Percentiles rank a stretch among this genome's conserved stretches.
phyloP scores from a whole-genome alignment of 164 flowering plant genomes.

The Aristolochia contorta region DNA sequence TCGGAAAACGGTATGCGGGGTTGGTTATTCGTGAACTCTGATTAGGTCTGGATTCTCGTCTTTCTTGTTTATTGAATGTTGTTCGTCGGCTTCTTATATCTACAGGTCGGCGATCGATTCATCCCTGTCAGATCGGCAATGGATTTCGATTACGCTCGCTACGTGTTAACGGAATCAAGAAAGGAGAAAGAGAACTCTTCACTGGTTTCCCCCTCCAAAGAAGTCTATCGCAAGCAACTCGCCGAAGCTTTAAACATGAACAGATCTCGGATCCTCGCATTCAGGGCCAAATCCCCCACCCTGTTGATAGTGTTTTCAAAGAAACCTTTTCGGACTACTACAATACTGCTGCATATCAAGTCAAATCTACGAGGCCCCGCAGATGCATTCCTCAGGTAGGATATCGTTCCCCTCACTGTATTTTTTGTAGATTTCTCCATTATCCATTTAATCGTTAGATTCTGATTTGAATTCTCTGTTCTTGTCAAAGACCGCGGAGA shows the following conservation, averaged over 20 bases:
- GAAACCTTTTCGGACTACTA: constrained; percentile 12
- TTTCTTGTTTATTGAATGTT: no score
- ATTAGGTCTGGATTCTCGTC: no score
- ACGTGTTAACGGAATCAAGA: constrained; percentile 29
- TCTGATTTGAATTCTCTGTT: background rate
- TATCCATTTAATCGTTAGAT: no score
- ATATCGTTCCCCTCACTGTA: background rate
- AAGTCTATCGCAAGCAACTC: constrained; percentile 38
- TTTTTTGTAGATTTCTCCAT: background rate
- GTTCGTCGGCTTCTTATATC: background rate
- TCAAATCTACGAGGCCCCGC: constrained; percentile 26
- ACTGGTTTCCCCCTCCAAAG: constrained; percentile 28
- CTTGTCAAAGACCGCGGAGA: constrained; percentile 41
- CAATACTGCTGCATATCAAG: constrained; percentile 7
- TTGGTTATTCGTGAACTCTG: no score
- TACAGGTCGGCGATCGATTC: constrained; percentile 39
- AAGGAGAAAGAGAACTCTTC: constrained; percentile 40
- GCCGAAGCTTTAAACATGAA: constrained; percentile 36
- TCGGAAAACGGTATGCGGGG: constrained; percentile 28
- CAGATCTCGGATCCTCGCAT: constrained; percentile 44
- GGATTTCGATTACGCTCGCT: constrained; percentile 42
- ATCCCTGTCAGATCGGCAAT: constrained; percentile 50
- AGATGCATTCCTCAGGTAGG: constrained; percentile 46
- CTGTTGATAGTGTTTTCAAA: constrained; percentile 16
- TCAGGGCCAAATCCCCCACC: constrained; percentile 44